Evolutionary conservation across 345 rosid species (phyloP).

Genomic region (Eutrema heterophyllum): DNA sequence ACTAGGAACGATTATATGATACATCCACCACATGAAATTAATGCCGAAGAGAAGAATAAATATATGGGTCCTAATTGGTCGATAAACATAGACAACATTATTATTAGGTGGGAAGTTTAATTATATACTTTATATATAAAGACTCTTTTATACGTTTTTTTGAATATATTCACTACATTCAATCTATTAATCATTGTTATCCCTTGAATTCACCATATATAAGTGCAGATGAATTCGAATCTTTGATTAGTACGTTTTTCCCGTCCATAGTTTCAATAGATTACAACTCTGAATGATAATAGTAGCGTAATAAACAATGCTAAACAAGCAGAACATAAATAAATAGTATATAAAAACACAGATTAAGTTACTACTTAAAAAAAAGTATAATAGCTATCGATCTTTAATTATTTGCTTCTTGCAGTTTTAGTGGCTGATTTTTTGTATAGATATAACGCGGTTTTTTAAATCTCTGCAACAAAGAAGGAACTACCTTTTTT

Average conservation of each 20-base stretch:
- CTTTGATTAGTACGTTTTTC: not conserved
- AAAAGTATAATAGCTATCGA: not conserved
- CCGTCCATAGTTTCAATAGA: slow-evolving; percentile 7
- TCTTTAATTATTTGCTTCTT: not conserved
- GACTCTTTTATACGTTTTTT: not conserved
- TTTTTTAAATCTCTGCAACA: not conserved
- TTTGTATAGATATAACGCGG: too few relatives aligned
- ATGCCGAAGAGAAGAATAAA: slow-evolving; percentile 22
- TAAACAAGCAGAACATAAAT: not conserved
- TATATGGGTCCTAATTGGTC: slow-evolving; percentile 31
- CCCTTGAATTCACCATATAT: not conserved
- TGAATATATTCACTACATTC: not conserved
- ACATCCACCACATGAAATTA: slow-evolving; percentile 29
- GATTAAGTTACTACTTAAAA: not conserved
- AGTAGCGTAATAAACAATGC: too few relatives aligned
- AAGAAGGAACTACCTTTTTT: not conserved
- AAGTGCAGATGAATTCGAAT: not conserved
- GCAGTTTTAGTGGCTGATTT: not conserved
- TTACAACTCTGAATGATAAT: not conserved
- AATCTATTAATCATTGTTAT: not conserved
- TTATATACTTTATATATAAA: not conserved
- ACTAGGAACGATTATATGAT: slow-evolving; percentile 21
- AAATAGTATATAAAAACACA: not conserved
- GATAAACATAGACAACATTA: slow-evolving; percentile 30
- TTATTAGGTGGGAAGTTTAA: slow-evolving; percentile 11